Base-by-base conservation (phyloP, 192 early-diverging fungal species). In the Thamnidium elegans region DNA sequence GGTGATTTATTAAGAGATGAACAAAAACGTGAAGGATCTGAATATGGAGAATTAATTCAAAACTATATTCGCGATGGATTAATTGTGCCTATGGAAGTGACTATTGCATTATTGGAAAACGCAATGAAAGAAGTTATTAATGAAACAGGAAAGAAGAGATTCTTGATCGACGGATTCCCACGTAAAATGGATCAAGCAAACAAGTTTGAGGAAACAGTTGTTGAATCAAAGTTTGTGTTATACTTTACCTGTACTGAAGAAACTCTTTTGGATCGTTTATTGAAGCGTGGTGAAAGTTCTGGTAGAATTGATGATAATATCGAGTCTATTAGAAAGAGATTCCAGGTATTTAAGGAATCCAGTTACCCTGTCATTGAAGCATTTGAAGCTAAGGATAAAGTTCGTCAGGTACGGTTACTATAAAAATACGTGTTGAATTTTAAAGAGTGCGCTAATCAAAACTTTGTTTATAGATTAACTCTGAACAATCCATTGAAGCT, bases 141-240 rank as follows among this genome's bases (percentile, higher is more conserved):
- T 42, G 80, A 75, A 56, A 66, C 74, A n/a, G 76, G 77, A 14
- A 67, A 73, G 61, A 56, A 61, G 0, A 77, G 87, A 48, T 99
- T 99, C 78, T 74, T 99, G 71, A 89, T 99, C 50, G 96, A 99
- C 66, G 96, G 96, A 5, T 99, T 99, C 85, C 97, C 97, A 7
- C 77, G 95, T 30, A 84, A 88, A 68, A 80, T 97, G 77, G 92
- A 92, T 61, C 97, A 99, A 79, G 97, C 93, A 10, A 70, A 81
- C 53, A 89, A 86, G 55, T 99, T 99, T 75, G 95, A 97, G 76
- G 84, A 92, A 61, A 83, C 79, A 32, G 93, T 94, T 7, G 81
- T 81, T 50, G 69, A 79, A 64, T 75, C 87, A 39, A 82, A 89
- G 66, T 80, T 86, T 64, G 88, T 93, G 3, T 73, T 97, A 53